Evolutionary conservation across 2,329 filamentous ascomycete genomes (phyloP).

Genomic region (Fusarium buxicola): DNA sequence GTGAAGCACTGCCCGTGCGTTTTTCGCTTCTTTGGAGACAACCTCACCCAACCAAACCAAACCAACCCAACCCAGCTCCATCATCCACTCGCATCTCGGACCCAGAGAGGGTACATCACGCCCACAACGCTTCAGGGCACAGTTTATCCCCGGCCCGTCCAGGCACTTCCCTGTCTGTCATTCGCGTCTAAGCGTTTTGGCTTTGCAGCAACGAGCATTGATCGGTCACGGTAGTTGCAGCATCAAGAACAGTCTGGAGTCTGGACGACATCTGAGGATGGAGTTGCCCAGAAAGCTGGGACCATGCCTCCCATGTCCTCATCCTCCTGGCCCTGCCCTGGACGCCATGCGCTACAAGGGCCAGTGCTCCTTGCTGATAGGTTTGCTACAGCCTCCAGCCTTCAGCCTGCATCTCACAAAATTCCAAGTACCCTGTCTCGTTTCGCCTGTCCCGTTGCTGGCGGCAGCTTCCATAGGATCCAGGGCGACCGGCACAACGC

Average conservation of each 20-base stretch:
- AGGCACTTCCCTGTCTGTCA: conserved; percentile 22
- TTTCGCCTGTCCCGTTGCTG: conserved; percentile 16
- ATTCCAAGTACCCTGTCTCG: conserved; percentile 15
- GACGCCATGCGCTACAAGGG: conserved; percentile 26
- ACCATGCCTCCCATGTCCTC: conserved; percentile 6
- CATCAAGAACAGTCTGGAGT: conserved; percentile 11
- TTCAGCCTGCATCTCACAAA: conserved; percentile 26
- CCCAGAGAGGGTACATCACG: conserved; percentile 34
- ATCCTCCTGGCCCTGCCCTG: conserved; percentile 2
- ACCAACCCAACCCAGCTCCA: conserved; percentile 23
- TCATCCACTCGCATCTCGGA: conserved; percentile 41
- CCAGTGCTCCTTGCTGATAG: conserved; percentile 23
- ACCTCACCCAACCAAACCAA: conserved; percentile 33
- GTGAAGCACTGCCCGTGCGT: conserved; percentile 40
- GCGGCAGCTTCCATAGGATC: conserved; percentile 34
- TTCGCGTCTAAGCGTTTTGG: conserved; percentile 18
- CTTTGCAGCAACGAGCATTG: conserved; percentile 22
- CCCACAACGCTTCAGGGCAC: conserved; percentile 16
- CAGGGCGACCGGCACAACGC: conserved; percentile 29
- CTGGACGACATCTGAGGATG: conserved; percentile 16
- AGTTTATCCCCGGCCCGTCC: conserved; percentile 7
- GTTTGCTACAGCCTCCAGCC: background rate
- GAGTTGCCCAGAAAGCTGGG: conserved; percentile 34
- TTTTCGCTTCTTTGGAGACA: conserved; percentile 40
- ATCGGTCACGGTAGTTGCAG: conserved; percentile 20